Evolutionary conservation across 2,329 filamentous ascomycete species (phyloP), one percentile per base, ranked within the genome.

Genomic region (Aspergillus sp.): DNA sequence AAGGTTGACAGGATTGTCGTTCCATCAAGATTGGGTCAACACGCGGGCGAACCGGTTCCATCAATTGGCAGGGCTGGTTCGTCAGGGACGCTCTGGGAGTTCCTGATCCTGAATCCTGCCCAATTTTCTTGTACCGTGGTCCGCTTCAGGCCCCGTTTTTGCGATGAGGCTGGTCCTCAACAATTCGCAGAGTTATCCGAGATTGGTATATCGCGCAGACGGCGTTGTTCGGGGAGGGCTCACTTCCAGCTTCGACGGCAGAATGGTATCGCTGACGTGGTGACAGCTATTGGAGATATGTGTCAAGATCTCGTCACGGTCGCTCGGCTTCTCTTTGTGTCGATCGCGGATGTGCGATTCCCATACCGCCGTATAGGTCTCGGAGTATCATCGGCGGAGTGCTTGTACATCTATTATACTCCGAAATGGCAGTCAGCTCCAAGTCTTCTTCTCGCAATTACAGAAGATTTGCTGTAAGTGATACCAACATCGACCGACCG

Each of bases 41-140:
- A 54, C 52, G 52, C 51, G 34, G 51, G 8, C 13, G 51, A 54
- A 54, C 51, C 34, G 51, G 34, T 54, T 46, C 38, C 38, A 54
- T 4, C 11, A 19, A 54, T 54, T 54, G 52, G 52, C 38, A 46
- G 22, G 7, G 8, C 7, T 54, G 52, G 52, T 46, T 54, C 23
- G 38, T 54, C 52, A 45, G 7, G 51, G 23, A 13, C 34, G 19
- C 30, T 13, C 9, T 2, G 5, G 34, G 13, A 13, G 19, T 43
- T 22, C 22, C 52, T 23, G 38, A 22, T 45, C 38, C 13, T 4
- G 38, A 30, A 30, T 31, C 15, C 23, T 28, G 34, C 51, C 51
- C 43, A 11, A 43, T 19, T 15, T 3, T 3, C 31, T 15, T 38
- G 31, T 41, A 2, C 13, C 15, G 13, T 30, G 25, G 6, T 19